Base-by-base conservation (phyloP, 2,329 filamentous ascomycete genomes). In the Xylaria sp. region DNA sequence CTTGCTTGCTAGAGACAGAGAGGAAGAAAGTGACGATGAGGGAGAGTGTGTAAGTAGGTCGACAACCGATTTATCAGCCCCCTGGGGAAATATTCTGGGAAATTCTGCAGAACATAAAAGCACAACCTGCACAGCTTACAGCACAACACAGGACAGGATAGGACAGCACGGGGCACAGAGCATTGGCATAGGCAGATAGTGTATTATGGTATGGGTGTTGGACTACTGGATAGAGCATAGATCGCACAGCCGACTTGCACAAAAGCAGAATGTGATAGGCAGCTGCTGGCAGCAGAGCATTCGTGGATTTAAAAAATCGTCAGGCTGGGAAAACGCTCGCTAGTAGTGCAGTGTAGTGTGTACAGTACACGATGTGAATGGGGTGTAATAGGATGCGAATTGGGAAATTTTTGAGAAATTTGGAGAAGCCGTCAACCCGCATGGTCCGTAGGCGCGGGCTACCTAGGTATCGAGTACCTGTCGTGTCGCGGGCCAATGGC, bases 241-340 rank as follows among this genome's bases (percentile, higher is more conserved):
- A 59, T 31, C 39, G 63, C 66, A 65, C 65, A 69, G 67, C 46
- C 58, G 52, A 41, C 63, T 72, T 78, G 76, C 73, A 78, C 74
- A 77, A 77, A 78, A 76, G 67, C 56, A 75, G 74, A 75, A 67
- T 75, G 72, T 77, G 74, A 76, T 76, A 72, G 75, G 75, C 73
- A 73, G 59, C 73, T 65, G 52, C 13, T 8, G 23, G 60, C 65
- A 56, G 62, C 66, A 72, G 69, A 69, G 56, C 66, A 62, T 61
- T 68, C 46, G 63, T 65, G 71, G 70, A 72, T 72, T 28, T 28
- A 28, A 75, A 77, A 77, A 77, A 77, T 77, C 72, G 65, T 74
- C 74, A 77, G 76, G 76, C 76, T 77, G 76, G 76, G 73, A 69
- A 52, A 64, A 23, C 20, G n/a, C 28, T 34, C 15, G 25, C 23